Conservation (phyloP, 192 early-diverging fungal genomes). For the Dispira simplex region DNA sequence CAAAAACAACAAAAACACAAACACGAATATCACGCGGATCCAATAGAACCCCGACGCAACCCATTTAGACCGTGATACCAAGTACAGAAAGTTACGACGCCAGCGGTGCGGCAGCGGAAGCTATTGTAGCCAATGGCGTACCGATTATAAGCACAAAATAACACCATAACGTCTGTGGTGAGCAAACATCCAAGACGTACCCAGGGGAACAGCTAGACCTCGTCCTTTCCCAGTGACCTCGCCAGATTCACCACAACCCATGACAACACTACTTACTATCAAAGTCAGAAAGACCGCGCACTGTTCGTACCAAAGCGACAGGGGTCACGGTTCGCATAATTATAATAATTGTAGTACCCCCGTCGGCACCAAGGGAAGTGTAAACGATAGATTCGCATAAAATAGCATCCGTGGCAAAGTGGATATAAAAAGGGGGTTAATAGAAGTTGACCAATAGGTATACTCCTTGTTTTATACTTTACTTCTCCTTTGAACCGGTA, state of each 20-base stretch:
- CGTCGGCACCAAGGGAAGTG: too few species aligned
- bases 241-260: background rate
- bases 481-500: too few species aligned
- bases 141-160: background rate
- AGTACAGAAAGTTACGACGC: slow-evolving; percentile 24
- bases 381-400: too few species aligned
- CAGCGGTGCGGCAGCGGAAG: slow-evolving; percentile 26
- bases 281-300: background rate
- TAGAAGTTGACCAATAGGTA: too few species aligned
- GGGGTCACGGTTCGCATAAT: too few species aligned
- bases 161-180: background rate
- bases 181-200: background rate
- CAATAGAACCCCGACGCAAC: slow-evolving; percentile 22
- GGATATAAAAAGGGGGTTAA: too few species aligned
- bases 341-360: too few species aligned
- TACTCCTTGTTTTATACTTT: too few species aligned
- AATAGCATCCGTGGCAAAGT: too few species aligned
- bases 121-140: background rate
- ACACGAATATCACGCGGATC: slow-evolving; percentile 26
- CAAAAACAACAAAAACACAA: slow-evolving; percentile 24
- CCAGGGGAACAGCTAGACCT: background rate
- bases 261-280: background rate
- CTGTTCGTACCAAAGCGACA: too few species aligned
- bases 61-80: slow-evolving; percentile 20
- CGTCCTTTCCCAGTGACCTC: background rate